A percentile compares a stretch with the other conserved stretches of the same genome.
Conservation (phyloP, 148 eudicot genomes). For the Arbutus unedo region DNA sequence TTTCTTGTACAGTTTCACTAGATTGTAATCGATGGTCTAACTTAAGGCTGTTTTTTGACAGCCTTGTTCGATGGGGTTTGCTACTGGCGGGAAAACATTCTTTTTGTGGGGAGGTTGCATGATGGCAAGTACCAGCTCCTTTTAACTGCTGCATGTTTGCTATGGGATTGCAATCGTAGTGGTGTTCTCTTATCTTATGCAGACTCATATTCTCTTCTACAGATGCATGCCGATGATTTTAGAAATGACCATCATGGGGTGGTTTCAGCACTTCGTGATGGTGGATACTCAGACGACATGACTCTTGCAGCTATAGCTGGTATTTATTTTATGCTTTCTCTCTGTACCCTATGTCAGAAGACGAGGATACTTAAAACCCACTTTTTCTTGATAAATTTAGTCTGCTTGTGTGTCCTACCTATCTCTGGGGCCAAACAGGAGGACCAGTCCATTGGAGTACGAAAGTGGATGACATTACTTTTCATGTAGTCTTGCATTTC, state of each 20-base stretch:
- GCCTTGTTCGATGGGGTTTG: slow-evolving; percentile 99
- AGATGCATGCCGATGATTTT: slow-evolving; percentile 99
- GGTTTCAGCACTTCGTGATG: slow-evolving; percentile 85
- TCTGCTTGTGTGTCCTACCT: background rate
- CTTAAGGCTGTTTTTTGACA: slow-evolving; percentile 26
- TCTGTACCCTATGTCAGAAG: background rate
- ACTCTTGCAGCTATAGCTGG: slow-evolving; percentile 99
- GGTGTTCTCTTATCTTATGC: background rate
- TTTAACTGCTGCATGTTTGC: slow-evolving; percentile 9
- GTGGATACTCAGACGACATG: slow-evolving; percentile 99
- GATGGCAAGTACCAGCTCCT: slow-evolving; percentile 66
- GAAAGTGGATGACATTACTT: background rate
- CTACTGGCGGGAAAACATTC: slow-evolving; percentile 95
- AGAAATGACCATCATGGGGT: slow-evolving; percentile 75
- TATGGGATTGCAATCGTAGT: background rate
- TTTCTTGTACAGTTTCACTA: background rate
- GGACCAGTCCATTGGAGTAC: background rate
- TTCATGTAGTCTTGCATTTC: background rate
- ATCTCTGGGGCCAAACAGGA: slow-evolving; percentile 4
- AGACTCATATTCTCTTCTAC: slow-evolving; percentile 17
- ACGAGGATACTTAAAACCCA: background rate
- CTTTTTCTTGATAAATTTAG: background rate
- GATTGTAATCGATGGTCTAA: background rate
- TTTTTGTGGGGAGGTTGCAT: slow-evolving; percentile 99
- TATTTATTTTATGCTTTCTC: slow-evolving; percentile 19